Base-by-base conservation (phyloP, 1,284 basidiomycete species). In the Lignosus rhinocerotis region DNA sequence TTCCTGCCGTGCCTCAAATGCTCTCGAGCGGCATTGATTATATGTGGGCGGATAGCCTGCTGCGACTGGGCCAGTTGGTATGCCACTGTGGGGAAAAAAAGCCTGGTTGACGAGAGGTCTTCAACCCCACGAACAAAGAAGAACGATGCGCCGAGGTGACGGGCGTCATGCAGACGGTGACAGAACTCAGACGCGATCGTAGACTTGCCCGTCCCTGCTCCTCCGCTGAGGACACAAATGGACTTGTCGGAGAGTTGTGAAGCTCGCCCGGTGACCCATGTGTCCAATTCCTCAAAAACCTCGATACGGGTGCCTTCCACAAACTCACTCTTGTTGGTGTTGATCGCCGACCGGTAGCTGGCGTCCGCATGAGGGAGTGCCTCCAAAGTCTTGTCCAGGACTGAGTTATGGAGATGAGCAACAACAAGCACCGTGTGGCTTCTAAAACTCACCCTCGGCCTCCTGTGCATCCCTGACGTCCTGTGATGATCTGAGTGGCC, bases 291-390 rank as follows among this genome's bases (percentile, higher is more conserved):
- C n/a, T 55, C 25, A 7, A 61, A 38, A 2, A 63, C n/a, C 12
- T 36, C 53, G 5, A 19, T 38, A 41, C 60, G 59, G 8, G 64
- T 59, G 6, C 64, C 63, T n/a, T 31, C 66, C 41, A 64, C 67
- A 31, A 39, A 64, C 30, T 47, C 19, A 3, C 41, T 31, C 48
- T 61, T 61, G 12, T n/a, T 16, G 8, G 33, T 33, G 39, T 61
- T 57, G 42, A 50, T 32, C 6, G 21, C 34, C 14, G 55, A 11
- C 0, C 53, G 36, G 19, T 52, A 61, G 33, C 59, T 49, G 12
- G 58, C 54, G 11, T 60, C 53, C 2, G 50, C 44, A 14, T 44
- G 44, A 25, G 51, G 49, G 12, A 57, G 31, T 10, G 41, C 43
- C 19, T 50, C 38, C 30, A 50, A 25, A 12, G n/a, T 30, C n/a